Percentiles rank a stretch among this genome's conserved stretches.
These are phyloP conservation scores for Diaporthe humulicola DNA, from an alignment of 2,329 filamentous ascomycete genomes.

Conservation along the genomic window DNA sequence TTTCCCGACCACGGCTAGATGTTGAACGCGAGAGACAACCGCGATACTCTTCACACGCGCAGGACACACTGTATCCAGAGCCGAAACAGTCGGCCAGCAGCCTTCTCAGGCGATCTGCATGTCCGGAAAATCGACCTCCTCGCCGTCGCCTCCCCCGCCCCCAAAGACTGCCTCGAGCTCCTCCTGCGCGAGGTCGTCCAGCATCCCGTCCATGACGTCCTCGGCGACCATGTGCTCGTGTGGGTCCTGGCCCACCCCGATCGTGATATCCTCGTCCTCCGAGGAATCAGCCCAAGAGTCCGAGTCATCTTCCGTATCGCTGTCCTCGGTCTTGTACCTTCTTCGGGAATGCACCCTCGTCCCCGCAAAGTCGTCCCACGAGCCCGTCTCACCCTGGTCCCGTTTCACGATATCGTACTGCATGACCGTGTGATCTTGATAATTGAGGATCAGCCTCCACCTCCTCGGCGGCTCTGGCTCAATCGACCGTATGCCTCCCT, in stretches of 20 bases:
- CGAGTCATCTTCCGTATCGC: not conserved
- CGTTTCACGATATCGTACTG: constrained; percentile 71
- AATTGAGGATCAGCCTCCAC: constrained; percentile 80
- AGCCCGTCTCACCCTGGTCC: constrained; percentile 38
- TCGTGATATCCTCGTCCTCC: not conserved
- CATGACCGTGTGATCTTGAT: constrained; percentile 76
- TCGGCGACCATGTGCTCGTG: not conserved
- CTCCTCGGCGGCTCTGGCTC: constrained; percentile 54
- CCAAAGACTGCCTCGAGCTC: not conserved
- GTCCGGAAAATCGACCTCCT: constrained; percentile 29
- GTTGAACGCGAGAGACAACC: not conserved
- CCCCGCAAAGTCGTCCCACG: constrained; percentile 37
- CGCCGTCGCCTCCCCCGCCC: not conserved
- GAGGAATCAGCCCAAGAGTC: not conserved
- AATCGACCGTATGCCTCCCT: constrained; percentile 14
- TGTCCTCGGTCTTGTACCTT: not conserved
- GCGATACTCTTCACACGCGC: not conserved
- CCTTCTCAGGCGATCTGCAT: constrained; percentile 24
- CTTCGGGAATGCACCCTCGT: not conserved
- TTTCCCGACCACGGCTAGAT: not conserved
- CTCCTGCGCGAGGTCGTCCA: not conserved
- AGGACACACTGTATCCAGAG: not conserved
- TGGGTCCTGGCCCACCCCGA: not conserved
- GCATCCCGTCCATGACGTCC: not conserved
- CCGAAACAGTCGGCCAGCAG: not conserved